Conservation (phyloP, 2,329 filamentous ascomycete genomes). For the Penicillium olsonii region DNA sequence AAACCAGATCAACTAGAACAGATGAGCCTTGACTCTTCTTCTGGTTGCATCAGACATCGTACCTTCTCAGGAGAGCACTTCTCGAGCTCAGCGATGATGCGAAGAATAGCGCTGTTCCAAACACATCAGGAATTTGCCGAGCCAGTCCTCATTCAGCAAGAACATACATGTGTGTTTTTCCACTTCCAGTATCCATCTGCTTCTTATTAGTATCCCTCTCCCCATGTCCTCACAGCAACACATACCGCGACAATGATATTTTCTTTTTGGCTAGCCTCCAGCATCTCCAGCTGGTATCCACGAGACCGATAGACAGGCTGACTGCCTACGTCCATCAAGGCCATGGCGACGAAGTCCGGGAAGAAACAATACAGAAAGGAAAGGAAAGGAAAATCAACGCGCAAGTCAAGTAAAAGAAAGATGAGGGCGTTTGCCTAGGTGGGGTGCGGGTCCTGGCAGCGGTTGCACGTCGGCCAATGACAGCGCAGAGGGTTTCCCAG, state of each 20-base stretch:
- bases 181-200: conserved; percentile 78
- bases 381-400: background rate
- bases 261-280: conserved; percentile 64
- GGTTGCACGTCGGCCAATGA: too few species aligned
- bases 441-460: too few species aligned
- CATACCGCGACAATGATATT: conserved; percentile 72
- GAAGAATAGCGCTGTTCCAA: conserved; percentile 61
- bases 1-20: conserved; percentile 64
- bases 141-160: background rate
- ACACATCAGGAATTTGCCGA: background rate
- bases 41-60: conserved; percentile 7
- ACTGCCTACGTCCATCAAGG: background rate
- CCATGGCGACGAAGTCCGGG: background rate
- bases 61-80: conserved; percentile 57
- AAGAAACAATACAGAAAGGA: background rate
- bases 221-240: background rate
- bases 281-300: conserved; percentile 76
- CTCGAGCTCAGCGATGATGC: conserved; percentile 67
- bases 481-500: too few species aligned
- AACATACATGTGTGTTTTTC: conserved; percentile 74
- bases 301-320: conserved; percentile 37
- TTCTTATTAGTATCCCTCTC: background rate
- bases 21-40: background rate
- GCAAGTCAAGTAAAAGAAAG: too few species aligned
- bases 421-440: too few species aligned